Conservation (phyloP, 1,284 basidiomycete species). For the Pseudozyma hubeiensis region DNA sequence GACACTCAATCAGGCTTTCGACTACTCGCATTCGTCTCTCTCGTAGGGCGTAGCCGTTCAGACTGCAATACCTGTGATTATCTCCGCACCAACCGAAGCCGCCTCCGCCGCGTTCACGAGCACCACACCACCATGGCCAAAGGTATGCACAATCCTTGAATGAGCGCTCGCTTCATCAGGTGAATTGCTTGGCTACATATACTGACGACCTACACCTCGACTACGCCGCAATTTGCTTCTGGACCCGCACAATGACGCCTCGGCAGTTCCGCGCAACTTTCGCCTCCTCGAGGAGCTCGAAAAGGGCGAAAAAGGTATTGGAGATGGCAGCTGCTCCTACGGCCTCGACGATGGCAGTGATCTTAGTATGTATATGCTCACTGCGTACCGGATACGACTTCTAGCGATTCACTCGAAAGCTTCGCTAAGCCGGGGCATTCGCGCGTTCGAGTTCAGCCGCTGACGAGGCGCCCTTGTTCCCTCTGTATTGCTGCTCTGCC, state of each 20-base stretch:
- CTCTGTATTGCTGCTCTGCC: not conserved
- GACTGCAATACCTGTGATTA: no score
- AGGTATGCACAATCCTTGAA: not conserved
- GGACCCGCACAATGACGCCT: not conserved
- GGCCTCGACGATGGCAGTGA: conserved; percentile 72
- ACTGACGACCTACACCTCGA: not conserved
- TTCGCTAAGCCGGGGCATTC: no score
- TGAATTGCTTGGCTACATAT: not conserved
- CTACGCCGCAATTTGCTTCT: not conserved
- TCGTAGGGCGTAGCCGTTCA: no score
- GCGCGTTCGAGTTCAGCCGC: not conserved
- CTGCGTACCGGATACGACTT: not conserved
- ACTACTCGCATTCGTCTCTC: not conserved
- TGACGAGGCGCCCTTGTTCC: not conserved
- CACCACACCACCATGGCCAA: conserved; percentile 31
- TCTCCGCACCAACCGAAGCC: no score
- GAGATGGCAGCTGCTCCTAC: conserved; percentile 96
- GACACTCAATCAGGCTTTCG: no score
- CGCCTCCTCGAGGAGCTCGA: conserved; percentile 90
- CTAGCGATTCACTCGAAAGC: no score
- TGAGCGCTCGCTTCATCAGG: no score
- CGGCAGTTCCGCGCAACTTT: conserved; percentile 93
- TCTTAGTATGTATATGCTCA: conserved; percentile 54
- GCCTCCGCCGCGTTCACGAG: not conserved
- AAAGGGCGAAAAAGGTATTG: conserved; percentile 99